A percentile compares a stretch with the other conserved stretches of the same genome.
phyloP scores from a whole-genome alignment of 2,329 filamentous ascomycete genomes.

The Plenodomus lindquistii region DNA sequence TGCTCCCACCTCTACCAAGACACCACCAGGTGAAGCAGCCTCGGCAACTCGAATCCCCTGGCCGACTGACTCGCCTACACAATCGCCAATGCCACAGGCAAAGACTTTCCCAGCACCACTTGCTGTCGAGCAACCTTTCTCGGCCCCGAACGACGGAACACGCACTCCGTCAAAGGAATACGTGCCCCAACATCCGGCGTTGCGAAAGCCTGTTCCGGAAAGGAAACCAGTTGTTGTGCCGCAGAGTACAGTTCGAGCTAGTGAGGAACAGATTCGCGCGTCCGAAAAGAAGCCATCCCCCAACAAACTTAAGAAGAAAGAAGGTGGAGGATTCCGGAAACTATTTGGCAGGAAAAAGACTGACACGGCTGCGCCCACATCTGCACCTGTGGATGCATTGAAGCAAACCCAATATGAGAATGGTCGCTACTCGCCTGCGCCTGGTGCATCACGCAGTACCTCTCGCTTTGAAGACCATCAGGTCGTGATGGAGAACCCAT shows the following conservation, averaged over 20 bases:
- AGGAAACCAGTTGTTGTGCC: conserved; percentile 22
- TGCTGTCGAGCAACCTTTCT: conserved; percentile 1
- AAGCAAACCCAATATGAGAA: conserved; percentile 20
- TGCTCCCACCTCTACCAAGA: conserved; percentile 20
- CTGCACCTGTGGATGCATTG: conserved; percentile 13
- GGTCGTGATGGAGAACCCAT: conserved; percentile 27
- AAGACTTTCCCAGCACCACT: conserved; percentile 23
- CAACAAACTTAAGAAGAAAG: conserved; percentile 45
- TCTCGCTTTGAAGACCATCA: conserved; percentile 31
- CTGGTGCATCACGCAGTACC: conserved; percentile 26
- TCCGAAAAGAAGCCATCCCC: conserved; percentile 35
- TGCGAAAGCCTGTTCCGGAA: conserved; percentile 4
- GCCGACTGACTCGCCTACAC: conserved; percentile 28
- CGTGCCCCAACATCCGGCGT: conserved; percentile 26
- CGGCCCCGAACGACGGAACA: conserved; percentile 34
- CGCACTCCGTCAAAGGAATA: conserved; percentile 21
- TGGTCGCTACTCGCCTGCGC: conserved; percentile 19
- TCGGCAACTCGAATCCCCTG: conserved; percentile 40
- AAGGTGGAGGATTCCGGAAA: conserved; percentile 45
- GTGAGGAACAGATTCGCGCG: conserved; percentile 22
- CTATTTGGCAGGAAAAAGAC: conserved; percentile 46
- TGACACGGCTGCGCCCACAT: conserved; percentile 17
- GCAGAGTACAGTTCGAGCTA: conserved; percentile 17
- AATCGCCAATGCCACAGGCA: conserved; percentile 36
- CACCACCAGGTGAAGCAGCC: conserved; percentile 30